Base-by-base conservation (phyloP, 441 rosid genomes). In the Viola pubescens region DNA sequence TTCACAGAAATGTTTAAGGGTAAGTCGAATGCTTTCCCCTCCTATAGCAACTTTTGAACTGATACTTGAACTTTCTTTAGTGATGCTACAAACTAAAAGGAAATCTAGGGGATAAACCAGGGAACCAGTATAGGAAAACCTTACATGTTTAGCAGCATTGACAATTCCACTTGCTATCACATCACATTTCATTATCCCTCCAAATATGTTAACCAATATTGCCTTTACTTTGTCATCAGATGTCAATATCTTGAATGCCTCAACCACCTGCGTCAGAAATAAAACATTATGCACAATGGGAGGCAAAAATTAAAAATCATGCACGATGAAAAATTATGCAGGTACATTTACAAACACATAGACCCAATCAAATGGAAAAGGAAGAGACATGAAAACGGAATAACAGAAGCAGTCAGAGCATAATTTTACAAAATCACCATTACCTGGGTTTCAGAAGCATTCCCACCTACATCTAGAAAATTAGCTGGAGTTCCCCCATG, bases 401-500 rank as follows among this genome's bases (percentile, higher is more conserved):
- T 26, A 7, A 53, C 12, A 48, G 59, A 63, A 53, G 43, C 50
- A 71, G 19, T 5, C 48, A 50, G 55, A 63, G 47, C 40, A 61
- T 19, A 67, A 41, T 19, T 53, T 61, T 16, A 58, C 63, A 58
- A 12, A 48, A 16, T 34, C 65, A 16, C 19, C 57, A 8, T 74
- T 76, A 90, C 97, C 96, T 94, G 96, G 71, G 63, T 72, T 77
- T 94, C 98, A 49, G 98, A 94, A 58, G 98, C 99, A 82, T 88
- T 90, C 56, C 97, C 97, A 75, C 99, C 96, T 13, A 90, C 99
- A 69, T 94, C 99, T 42, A 94, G 83, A 70, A 90, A 90, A 80
- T 94, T 94, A 62, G 99, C 99, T 39, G 97, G 99, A 55, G 99
- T 94, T 69, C 97, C 99, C 12, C 97, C 99, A 40, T 90, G 97